These are phyloP conservation scores for Citrus trifoliata DNA, from an alignment of 345 rosid genomes.

Conservation along the genomic window DNA sequence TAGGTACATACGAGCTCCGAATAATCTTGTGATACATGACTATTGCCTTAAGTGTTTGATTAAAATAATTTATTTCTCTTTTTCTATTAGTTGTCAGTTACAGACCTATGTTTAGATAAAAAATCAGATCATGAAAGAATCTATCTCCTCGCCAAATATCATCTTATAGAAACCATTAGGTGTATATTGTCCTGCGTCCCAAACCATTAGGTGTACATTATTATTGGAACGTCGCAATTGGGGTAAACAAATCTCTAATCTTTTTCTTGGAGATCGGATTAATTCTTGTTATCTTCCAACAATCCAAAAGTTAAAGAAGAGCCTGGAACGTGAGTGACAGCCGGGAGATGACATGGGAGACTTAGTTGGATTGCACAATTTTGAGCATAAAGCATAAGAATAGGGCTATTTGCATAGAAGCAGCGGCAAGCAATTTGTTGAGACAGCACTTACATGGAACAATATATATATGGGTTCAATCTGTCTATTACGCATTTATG, in stretches of 20 bases:
- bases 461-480: neutral
- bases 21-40: no score
- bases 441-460: neutral
- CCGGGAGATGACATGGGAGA: neutral
- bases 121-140: neutral
- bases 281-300: slow-evolving; percentile 3
- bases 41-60: no score
- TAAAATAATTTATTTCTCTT: neutral
- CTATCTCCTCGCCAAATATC: neutral
- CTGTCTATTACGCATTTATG: neutral
- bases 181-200: neutral
- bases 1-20: no score
- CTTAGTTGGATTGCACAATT: neutral
- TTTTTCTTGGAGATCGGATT: neutral
- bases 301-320: neutral
- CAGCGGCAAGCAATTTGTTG: neutral
- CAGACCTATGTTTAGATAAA: neutral
- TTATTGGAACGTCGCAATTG: neutral
- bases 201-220: neutral
- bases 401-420: neutral
- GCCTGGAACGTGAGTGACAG: neutral
- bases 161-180: neutral
- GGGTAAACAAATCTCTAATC: neutral
- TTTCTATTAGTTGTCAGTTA: neutral
- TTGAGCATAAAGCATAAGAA: slow-evolving; percentile 6